Base-by-base conservation (phyloP, 495 filamentous ascomycete genomes). In the Aspergillus nidulans region DNA sequence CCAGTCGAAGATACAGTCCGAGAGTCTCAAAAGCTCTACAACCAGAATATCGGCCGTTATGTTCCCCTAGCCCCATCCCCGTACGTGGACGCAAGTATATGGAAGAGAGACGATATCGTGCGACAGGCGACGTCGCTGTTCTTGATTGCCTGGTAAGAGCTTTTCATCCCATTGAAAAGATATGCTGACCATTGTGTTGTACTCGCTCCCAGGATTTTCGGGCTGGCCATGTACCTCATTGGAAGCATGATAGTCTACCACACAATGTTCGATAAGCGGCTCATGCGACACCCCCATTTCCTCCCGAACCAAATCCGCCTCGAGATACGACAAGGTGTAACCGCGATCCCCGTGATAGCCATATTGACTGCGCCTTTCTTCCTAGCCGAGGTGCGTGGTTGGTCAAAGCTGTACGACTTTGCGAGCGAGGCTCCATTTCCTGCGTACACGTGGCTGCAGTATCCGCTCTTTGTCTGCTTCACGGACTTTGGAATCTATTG, bases 401-500 rank as follows among this genome's bases (percentile, higher is more conserved):
- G 87, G 77, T 85, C 85, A 47, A 90, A 88, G 64, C 82, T 97
- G 49, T 97, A 97, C 78, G 86, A 92, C 67, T 75, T 79, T 26
- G 66, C 81, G 38, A 76, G 72, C 42, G 83, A 91, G 7, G 87
- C 84, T 0, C 86, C 89, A 1, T 85, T 86, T 38, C 60, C 71
- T 39, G 82, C 77, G 68, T 96, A 95, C 74, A 86, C 89, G 63
- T 77, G 76, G 56, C 59, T 91, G 19, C 92, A 97, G 70, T 95
- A 92, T 70, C 91, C 91, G 20, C 66, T 94, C 49, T 97, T 96
- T 77, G 77, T 97, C 63, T 53, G 82, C 61, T 97, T 97, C 73
- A 97, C 92, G 63, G 92, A 97, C 69, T 85, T 81, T 65, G 80
- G 76, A 61, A 92, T 97, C 76, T 97, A 97, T 78, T 89, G 86